A percentile compares a stretch with the other conserved stretches of the same genome.
Evolutionary conservation across 2,329 filamentous ascomycete genomes (phyloP).

Genomic region (Colletotrichum gloeosporioides): DNA sequence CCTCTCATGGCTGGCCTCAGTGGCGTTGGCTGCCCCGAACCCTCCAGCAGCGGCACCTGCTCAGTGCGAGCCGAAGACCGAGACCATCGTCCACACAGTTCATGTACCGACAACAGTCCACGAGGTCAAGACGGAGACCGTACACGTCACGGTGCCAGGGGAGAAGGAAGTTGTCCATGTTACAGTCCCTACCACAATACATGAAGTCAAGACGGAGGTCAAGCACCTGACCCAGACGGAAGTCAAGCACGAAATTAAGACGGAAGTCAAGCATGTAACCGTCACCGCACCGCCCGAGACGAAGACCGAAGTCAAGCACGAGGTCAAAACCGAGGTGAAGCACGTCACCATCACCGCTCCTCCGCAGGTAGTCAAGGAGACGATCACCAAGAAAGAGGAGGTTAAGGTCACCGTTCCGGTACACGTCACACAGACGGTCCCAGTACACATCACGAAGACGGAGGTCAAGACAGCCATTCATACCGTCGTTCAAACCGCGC

Average conservation of each 20-base stretch:
- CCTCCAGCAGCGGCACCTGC: background rate
- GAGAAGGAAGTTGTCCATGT: constrained; percentile 11
- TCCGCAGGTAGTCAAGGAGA: background rate
- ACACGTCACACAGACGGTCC: background rate
- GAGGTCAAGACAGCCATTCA: background rate
- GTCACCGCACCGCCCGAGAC: background rate
- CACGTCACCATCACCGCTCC: background rate
- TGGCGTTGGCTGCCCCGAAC: constrained; percentile 12
- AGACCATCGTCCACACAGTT: constrained; percentile 16
- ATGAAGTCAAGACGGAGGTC: constrained; percentile 1
- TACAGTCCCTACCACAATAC: constrained; percentile 3
- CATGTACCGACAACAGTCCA: constrained; percentile 16
- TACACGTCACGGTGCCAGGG: constrained; percentile 1
- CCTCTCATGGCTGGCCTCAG: constrained; percentile 12
- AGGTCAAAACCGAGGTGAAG: background rate
- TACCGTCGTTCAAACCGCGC: background rate
- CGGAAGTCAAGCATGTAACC: constrained; percentile 3
- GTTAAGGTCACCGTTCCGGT: background rate
- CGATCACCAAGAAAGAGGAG: background rate
- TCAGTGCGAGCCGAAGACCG: constrained; percentile 10
- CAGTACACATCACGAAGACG: background rate
- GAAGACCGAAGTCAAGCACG: background rate
- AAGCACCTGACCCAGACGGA: background rate
- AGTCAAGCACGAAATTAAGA: background rate
- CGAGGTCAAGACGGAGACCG: background rate